Evolutionary conservation across 2,329 filamentous ascomycete species (phyloP).

Genomic region (Colletotrichum aenigma): DNA sequence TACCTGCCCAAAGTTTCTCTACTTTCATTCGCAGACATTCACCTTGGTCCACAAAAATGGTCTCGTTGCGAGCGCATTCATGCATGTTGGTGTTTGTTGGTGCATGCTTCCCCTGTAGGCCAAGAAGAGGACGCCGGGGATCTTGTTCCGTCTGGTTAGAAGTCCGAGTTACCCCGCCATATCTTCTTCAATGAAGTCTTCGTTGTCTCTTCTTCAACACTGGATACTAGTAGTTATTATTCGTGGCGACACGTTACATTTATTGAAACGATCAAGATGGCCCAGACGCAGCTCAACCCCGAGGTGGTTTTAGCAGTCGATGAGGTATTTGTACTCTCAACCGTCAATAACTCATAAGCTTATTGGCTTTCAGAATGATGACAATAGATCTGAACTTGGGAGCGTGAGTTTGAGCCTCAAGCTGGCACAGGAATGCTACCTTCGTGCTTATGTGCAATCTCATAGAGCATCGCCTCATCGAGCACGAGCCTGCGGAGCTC

Average conservation of each 20-base stretch:
- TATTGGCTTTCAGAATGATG: background rate
- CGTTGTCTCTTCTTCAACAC: background rate
- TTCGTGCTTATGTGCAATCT: too few relatives aligned
- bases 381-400: background rate
- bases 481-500: background rate
- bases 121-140: background rate
- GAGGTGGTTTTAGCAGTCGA: background rate
- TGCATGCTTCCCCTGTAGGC: background rate
- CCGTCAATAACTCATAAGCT: background rate
- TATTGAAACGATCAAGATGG: background rate
- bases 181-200: background rate
- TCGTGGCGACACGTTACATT: background rate
- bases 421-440: too few relatives aligned
- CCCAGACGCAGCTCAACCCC: background rate
- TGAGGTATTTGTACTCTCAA: background rate
- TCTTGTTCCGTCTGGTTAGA: background rate
- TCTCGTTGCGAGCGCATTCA: background rate
- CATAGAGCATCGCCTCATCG: background rate
- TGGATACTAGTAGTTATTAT: background rate
- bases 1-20: background rate
- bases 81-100: background rate
- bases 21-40: background rate
- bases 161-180: background rate
- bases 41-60: constrained; percentile 24
- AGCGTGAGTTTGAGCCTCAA: background rate